Evolutionary conservation across 148 eudicot species (phyloP).

Genomic region (Limonium bicolor): DNA sequence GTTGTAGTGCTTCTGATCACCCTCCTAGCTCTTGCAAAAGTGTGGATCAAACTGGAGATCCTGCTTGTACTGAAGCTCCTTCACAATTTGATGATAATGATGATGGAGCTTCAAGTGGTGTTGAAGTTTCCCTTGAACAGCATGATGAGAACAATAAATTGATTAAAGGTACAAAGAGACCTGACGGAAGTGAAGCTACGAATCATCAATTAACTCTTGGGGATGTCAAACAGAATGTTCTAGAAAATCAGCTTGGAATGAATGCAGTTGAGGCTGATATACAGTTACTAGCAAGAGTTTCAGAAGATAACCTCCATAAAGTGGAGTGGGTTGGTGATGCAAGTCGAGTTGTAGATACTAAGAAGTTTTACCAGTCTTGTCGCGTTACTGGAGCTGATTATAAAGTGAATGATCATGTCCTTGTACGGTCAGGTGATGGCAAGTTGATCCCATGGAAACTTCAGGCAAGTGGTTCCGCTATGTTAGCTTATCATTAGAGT

Average conservation of each 20-base stretch:
- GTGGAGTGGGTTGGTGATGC: constrained; percentile 72
- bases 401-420: constrained; percentile 52
- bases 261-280: constrained; percentile 13
- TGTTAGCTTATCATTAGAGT: neutral
- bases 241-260: constrained; percentile 15
- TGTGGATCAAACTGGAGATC: constrained; percentile 7
- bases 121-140: constrained; percentile 15
- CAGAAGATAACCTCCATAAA: constrained; percentile 25
- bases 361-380: constrained; percentile 60
- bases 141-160: constrained; percentile 15
- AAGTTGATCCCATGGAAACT: constrained; percentile 55
- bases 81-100: neutral
- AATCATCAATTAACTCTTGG: constrained; percentile 8
- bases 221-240: constrained; percentile 12
- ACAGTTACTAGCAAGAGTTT: constrained; percentile 17
- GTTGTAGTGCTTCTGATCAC: constrained; percentile 10
- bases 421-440: constrained; percentile 24
- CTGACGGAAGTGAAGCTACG: neutral
- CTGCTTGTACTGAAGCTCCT: too few species aligned
- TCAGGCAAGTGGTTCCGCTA: constrained; percentile 24
- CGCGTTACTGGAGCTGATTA: constrained; percentile 49
- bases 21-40: constrained; percentile 14
- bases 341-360: constrained; percentile 34
- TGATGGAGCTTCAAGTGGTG: constrained; percentile 4
- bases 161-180: neutral